phyloP scores from a whole-genome alignment of 257 asterid species.

The Solanum habrochaites region DNA sequence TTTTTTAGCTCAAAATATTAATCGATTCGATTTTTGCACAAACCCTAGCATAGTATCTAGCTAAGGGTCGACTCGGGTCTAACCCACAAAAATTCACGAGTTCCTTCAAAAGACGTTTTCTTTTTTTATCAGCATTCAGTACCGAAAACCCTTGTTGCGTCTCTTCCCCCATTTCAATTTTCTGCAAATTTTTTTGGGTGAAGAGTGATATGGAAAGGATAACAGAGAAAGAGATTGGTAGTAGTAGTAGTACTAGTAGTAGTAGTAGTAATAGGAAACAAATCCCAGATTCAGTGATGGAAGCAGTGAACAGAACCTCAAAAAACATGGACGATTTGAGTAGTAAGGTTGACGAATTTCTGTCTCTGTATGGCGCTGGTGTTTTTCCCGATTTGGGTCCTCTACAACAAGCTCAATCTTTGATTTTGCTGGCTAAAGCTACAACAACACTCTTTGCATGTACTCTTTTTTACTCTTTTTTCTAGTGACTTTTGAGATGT shows the following conservation, averaged over 20 bases:
- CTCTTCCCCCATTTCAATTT: neutral
- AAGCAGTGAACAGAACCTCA: constrained; percentile 62
- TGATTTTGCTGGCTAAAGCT: constrained; percentile 58
- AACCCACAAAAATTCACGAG: neutral
- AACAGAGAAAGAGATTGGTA: neutral
- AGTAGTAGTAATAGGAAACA: constrained; percentile 15
- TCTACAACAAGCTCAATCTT: constrained; percentile 68
- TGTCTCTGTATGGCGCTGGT: constrained; percentile 50
- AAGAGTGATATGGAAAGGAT: neutral
- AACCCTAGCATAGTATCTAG: no score
- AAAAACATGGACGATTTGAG: constrained; percentile 59
- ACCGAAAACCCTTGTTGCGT: neutral
- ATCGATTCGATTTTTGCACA: no score
- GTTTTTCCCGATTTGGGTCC: constrained; percentile 64
- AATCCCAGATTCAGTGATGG: constrained; percentile 64
- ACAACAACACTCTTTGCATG: constrained; percentile 67
- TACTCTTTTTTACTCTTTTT: constrained; percentile 5
- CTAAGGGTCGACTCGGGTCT: neutral
- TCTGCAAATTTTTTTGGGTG: neutral
- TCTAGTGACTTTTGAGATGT: neutral
- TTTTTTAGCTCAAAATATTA: no score
- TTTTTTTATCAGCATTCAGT: neutral
- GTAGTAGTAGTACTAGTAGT: neutral
- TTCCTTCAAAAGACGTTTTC: neutral
- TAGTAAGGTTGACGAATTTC: constrained; percentile 45